phyloP scores from a whole-genome alignment of 805 yeast genomes.

The Saccharomycopsis sp. region DNA sequence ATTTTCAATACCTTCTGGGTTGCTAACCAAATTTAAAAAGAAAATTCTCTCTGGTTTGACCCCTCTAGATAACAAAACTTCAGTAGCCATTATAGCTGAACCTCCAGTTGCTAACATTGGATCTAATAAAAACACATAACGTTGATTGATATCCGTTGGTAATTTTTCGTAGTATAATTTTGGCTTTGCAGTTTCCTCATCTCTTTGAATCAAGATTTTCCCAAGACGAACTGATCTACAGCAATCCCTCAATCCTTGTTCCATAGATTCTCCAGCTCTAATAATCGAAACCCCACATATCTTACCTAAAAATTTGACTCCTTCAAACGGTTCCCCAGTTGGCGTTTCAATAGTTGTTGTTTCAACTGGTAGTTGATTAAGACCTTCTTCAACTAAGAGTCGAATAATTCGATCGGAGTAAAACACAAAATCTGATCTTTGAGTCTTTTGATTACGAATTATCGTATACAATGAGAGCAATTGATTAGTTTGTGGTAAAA shows the following conservation, averaged over 20 bases:
- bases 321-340: conserved; percentile 62
- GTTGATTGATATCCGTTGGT: conserved; percentile 82
- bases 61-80: conserved; percentile 79
- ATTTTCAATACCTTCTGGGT: conserved; percentile 86
- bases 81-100: conserved; percentile 94
- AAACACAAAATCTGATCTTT: conserved; percentile 88
- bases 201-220: conserved; percentile 93
- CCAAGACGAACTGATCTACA: conserved; percentile 96
- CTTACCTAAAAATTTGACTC: conserved; percentile 79
- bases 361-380: conserved; percentile 89
- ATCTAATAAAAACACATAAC: conserved; percentile 87
- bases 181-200: conserved; percentile 94
- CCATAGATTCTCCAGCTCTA: conserved; percentile 99
- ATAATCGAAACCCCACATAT: conserved; percentile 98
- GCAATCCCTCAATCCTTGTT: conserved; percentile 95
- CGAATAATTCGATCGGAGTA: conserved; percentile 94
- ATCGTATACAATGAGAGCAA: conserved; percentile 80
- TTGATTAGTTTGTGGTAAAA: conserved; percentile 86
- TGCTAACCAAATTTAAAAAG: conserved; percentile 84
- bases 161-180: conserved; percentile 87
- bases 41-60: conserved; percentile 82
- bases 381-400: conserved; percentile 88
- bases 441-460: conserved; percentile 74
- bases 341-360: conserved; percentile 64
- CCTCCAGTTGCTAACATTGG: conserved; percentile 99